Evolutionary conservation across 148 eudicot species (phyloP), one percentile per base, ranked within the genome.

Genomic region (Rhododendron mucronatum): DNA sequence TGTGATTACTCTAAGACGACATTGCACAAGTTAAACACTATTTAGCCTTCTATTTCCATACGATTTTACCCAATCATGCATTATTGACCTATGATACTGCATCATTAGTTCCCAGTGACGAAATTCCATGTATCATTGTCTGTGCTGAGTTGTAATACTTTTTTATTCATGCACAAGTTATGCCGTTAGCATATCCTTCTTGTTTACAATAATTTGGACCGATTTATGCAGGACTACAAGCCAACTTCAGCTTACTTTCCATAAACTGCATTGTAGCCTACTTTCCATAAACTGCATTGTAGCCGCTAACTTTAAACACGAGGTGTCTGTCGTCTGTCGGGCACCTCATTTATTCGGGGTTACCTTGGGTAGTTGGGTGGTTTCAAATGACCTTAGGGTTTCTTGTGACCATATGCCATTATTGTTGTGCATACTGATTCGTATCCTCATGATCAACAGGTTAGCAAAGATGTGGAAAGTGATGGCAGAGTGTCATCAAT

Each of bases 401-500:
- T 71, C 76, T 71, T 37, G 26, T 39, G n/a, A 37, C 79, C 39
- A 39, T 75, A 16, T 2, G 79, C 26, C 79, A 75, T 33, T 45
- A 39, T 59, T 21, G 18, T 47, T 48, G 15, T 30, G n/a, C 7
- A 75, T 35, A 53, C 65, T 33, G 63, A 75, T 16, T 0, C 35
- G 80, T 48, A 10, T 59, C 33, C 48, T 59, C 48, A 26, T 85
- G 63, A 73, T 14, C 51, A 50, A 86, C 92, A 96, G 99, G 90
- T 91, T 95, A 91, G 91, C 92, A 81, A 91, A 92, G 85, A 96
- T 96, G 99, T 96, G 99, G 99, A 91, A 91, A 88, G 93, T 89
- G 13, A 96, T 96, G 98, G 97, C 97, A 0, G 97, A 96, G 84
- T 93, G 93, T 88, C 99, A 96, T 87, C 99, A 92, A 91, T 63